These are phyloP conservation scores for Cynara cardunculus DNA, from an alignment of 129 eudicot species.

Conservation along the genomic window DNA sequence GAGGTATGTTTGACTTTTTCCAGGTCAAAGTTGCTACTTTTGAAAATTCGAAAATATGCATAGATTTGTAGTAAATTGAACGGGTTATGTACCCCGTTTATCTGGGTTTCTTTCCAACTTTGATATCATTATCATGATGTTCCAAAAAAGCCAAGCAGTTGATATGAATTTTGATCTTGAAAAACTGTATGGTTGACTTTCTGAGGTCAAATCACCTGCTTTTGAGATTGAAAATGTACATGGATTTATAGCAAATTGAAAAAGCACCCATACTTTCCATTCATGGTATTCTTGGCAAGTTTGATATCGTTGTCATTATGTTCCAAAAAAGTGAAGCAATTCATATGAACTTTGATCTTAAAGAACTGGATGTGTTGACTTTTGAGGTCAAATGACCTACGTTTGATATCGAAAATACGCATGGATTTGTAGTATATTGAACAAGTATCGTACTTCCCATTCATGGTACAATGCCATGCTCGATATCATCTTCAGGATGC, in stretches of 20 bases:
- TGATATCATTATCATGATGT: neutral
- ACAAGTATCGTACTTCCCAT: neutral
- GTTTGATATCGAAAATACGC: too few relatives aligned
- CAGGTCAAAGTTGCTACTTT: neutral
- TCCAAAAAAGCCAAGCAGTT: neutral
- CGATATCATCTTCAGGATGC: neutral
- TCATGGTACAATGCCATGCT: neutral
- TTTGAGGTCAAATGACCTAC: too few relatives aligned
- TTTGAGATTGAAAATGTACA: too few relatives aligned
- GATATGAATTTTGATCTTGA: neutral
- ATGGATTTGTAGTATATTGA: too few relatives aligned
- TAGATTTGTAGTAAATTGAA: neutral
- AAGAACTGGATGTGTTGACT: neutral
- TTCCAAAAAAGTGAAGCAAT: neutral
- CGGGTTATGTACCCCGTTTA: neutral
- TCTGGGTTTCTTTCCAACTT: too few relatives aligned
- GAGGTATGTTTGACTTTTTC: conserved; percentile 44
- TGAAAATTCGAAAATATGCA: neutral
- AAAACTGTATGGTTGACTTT: conserved; percentile 1
- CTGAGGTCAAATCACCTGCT: too few relatives aligned
- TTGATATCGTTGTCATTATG: too few relatives aligned
- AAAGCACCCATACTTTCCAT: too few relatives aligned
- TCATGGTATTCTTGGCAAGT: too few relatives aligned
- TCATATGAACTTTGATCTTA: neutral
- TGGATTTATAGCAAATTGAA: too few relatives aligned